Base-by-base conservation (phyloP, 2,329 filamentous ascomycete genomes). In the Xylaria sp. region DNA sequence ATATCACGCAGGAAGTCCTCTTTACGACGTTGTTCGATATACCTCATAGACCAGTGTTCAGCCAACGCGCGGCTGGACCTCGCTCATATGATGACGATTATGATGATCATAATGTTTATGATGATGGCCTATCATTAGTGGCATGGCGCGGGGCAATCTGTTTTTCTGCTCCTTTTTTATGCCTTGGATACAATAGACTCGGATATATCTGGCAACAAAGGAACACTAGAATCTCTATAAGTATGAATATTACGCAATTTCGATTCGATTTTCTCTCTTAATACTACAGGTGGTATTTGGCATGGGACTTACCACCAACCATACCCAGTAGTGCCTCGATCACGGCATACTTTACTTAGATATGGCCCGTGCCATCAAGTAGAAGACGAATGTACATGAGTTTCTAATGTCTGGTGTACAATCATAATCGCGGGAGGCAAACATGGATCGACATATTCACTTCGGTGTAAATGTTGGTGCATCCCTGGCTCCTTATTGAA, bases 11-110 rank as follows among this genome's bases (percentile, higher is more conserved):
- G 52, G 48, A 55, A 50, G 59, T 62, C 60, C 59, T 55, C 28
- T 67, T 70, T 57, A 41, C 59, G 55, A 50, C 52, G 18, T 63
- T 65, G 58, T 74, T 74, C 72, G 70, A 73, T 73, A 75, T 74
- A 73, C 72, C 72, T 61, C 59, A 69, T 76, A 76, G 74, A 76
- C 67, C 62, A 68, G 71, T 63, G 67, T 63, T 67, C 60, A 58
- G 55, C 50, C 57, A 65, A 66, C 56, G 56, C 65, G 64, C 52
- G 64, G 63, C 31, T 60, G 57, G 69, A 68, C 61, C 63, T 69
- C 64, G 63, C 66, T 65, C 65, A 72, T 65, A 73, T 64, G 60
- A 72, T 63, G 57, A 72, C 25, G 62, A 73, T 48, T 37, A 72
- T 48, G 44, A 73, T 52, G 67, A 75, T 60, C 67, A 73, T 63